phyloP scores from a whole-genome alignment of 2,329 filamentous ascomycete species.

The Fusarium goolgardi region DNA sequence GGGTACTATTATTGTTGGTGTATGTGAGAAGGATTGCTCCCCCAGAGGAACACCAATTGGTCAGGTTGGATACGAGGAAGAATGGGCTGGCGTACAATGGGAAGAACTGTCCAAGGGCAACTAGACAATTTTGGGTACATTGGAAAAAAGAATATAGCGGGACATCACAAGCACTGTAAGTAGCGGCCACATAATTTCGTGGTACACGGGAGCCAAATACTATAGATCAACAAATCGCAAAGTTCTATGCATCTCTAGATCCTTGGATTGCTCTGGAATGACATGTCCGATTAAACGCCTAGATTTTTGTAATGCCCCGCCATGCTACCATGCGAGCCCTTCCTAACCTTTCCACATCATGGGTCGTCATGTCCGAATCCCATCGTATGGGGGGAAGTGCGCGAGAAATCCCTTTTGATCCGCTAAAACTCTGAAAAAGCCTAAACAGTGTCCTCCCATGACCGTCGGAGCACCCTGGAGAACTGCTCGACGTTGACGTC shows the following conservation, averaged over 20 bases:
- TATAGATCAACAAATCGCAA: conserved; percentile 45
- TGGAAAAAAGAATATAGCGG: conserved; percentile 18
- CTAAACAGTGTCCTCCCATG: conserved; percentile 77
- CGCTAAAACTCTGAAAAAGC: conserved; percentile 30
- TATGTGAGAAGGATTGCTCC: conserved; percentile 84
- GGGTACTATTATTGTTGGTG: conserved; percentile 90
- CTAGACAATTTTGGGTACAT: conserved; percentile 26
- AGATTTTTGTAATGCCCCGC: conserved; percentile 48
- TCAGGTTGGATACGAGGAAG: conserved; percentile 83
- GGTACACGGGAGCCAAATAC: conserved; percentile 23
- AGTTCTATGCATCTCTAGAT: conserved; percentile 50
- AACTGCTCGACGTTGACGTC: conserved; percentile 94
- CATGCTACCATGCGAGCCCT: conserved; percentile 49
- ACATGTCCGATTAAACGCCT: conserved; percentile 55
- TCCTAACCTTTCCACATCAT: conserved; percentile 44
- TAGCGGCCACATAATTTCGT: conserved; percentile 8
- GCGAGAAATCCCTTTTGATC: conserved; percentile 36
- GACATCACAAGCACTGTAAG: conserved; percentile 19
- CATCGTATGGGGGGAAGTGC: conserved; percentile 39
- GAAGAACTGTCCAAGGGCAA: conserved; percentile 73
- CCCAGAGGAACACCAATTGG: conserved; percentile 68
- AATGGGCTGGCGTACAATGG: conserved; percentile 99
- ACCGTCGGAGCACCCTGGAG: conserved; percentile 80
- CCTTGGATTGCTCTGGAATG: conserved; percentile 52
- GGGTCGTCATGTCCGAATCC: conserved; percentile 48